Conservation (phyloP, 371 early-diverging fungal genomes). For the Umbelopsis sp. region DNA sequence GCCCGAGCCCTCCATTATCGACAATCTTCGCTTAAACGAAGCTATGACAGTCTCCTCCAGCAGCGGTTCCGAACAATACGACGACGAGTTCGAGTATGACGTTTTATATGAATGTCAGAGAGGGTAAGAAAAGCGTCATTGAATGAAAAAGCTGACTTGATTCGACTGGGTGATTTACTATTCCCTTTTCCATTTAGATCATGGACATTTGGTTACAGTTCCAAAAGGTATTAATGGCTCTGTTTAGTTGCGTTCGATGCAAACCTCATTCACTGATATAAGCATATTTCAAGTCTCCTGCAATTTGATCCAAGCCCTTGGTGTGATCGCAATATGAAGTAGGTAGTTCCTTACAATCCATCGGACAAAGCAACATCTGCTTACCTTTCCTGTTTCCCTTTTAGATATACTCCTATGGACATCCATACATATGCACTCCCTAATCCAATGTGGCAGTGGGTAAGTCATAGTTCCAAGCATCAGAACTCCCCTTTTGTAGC, state of each 20-base stretch:
- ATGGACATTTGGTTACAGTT: slow-evolving; percentile 42
- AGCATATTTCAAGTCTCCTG: slow-evolving; percentile 20
- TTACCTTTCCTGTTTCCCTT: background rate
- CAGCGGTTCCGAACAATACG: background rate
- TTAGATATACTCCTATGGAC: slow-evolving; percentile 34
- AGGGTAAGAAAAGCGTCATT: slow-evolving; percentile 22
- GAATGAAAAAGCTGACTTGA: too few species aligned
- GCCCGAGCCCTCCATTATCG: slow-evolving; percentile 8
- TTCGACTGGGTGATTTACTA: too few species aligned
- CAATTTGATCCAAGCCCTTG: slow-evolving; percentile 48
- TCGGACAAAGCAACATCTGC: background rate
- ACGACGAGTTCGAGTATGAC: slow-evolving; percentile 23
- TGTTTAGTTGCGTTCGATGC: too few species aligned
- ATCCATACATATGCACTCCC: slow-evolving; percentile 36
- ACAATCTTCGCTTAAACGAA: slow-evolving; percentile 7
- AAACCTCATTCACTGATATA: background rate
- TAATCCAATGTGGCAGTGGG: slow-evolving; percentile 53
- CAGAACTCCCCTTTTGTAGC: too few species aligned
- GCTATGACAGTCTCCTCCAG: background rate
- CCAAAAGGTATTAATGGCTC: slow-evolving; percentile 27
- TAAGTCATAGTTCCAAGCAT: slow-evolving; percentile 3
- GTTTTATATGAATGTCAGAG: slow-evolving; percentile 30
- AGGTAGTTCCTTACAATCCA: background rate
- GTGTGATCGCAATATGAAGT: slow-evolving; percentile 34
- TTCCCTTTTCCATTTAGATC: slow-evolving; percentile 15